These are phyloP conservation scores for Aspergillus ellipticus DNA, from an alignment of 495 filamentous ascomycete genomes.

Conservation along the genomic window DNA sequence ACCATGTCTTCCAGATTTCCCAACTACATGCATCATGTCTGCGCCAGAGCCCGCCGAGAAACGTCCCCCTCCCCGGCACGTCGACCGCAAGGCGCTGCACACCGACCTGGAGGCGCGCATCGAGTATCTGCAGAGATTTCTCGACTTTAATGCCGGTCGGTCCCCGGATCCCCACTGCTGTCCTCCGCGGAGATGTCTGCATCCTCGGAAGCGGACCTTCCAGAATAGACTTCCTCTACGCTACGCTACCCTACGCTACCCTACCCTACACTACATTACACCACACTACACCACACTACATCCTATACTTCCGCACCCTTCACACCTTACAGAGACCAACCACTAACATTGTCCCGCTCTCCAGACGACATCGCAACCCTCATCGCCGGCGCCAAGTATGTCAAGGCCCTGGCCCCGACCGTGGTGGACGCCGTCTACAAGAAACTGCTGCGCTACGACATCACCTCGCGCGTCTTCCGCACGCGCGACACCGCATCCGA, in stretches of 20 bases:
- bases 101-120: neutral
- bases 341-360: neutral
- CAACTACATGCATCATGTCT: neutral
- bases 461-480: neutral
- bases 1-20: too few species aligned
- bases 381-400: neutral
- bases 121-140: neutral
- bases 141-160: neutral
- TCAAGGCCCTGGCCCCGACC: constrained; percentile 1
- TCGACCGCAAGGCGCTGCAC: neutral
- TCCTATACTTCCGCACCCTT: neutral
- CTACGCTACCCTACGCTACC: too few species aligned
- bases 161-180: neutral
- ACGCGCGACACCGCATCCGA: neutral
- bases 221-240: too few species aligned
- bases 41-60: neutral
- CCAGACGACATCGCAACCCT: neutral
- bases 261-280: too few species aligned
- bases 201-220: too few species aligned
- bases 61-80: neutral
- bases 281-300: too few species aligned
- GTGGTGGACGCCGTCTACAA: neutral
- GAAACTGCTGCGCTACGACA: neutral
- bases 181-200: neutral
- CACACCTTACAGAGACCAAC: neutral